Conservation (phyloP, 2,329 filamentous ascomycete species). For the Juglanconis juglandina region DNA sequence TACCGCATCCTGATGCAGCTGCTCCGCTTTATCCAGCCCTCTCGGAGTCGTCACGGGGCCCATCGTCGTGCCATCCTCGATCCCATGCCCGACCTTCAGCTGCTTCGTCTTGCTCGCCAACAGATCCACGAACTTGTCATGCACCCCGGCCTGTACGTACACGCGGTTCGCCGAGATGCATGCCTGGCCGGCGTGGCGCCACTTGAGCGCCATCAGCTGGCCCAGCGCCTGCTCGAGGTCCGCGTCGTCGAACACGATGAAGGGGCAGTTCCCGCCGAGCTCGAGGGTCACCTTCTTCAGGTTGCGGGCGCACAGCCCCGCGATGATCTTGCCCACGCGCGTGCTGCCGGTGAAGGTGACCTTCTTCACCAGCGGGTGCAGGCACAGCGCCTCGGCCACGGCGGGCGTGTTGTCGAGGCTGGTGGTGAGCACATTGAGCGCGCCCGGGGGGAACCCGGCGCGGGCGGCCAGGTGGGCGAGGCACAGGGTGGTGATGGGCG, state of each 20-base stretch:
- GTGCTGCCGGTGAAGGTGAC: slow-evolving; percentile 77
- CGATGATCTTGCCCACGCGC: slow-evolving; percentile 64
- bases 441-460: slow-evolving; percentile 73
- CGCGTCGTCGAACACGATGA: slow-evolving; percentile 66
- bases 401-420: slow-evolving; percentile 41
- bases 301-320: slow-evolving; percentile 57
- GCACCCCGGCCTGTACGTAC: slow-evolving; percentile 61
- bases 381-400: slow-evolving; percentile 44
- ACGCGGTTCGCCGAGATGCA: slow-evolving; percentile 65
- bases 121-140: slow-evolving; percentile 56
- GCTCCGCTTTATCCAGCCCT: slow-evolving; percentile 32
- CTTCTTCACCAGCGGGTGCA: slow-evolving; percentile 50
- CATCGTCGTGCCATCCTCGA: slow-evolving; percentile 28
- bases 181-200: slow-evolving; percentile 58
- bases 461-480: slow-evolving; percentile 64
- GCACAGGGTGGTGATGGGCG: slow-evolving; percentile 68
- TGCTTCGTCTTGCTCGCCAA: slow-evolving; percentile 29
- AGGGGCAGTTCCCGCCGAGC: slow-evolving; percentile 67
- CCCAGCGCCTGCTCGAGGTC: slow-evolving; percentile 59
- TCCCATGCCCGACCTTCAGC: slow-evolving; percentile 22
- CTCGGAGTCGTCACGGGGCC: slow-evolving; percentile 34
- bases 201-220: slow-evolving; percentile 35
- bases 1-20: slow-evolving; percentile 19
- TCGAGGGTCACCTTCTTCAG: slow-evolving; percentile 70
- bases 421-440: slow-evolving; percentile 53